A percentile compares a stretch with the other conserved stretches of the same genome.
Evolutionary conservation across 2,329 filamentous ascomycete species (phyloP).

Genomic region (Sphaerulina populicola): DNA sequence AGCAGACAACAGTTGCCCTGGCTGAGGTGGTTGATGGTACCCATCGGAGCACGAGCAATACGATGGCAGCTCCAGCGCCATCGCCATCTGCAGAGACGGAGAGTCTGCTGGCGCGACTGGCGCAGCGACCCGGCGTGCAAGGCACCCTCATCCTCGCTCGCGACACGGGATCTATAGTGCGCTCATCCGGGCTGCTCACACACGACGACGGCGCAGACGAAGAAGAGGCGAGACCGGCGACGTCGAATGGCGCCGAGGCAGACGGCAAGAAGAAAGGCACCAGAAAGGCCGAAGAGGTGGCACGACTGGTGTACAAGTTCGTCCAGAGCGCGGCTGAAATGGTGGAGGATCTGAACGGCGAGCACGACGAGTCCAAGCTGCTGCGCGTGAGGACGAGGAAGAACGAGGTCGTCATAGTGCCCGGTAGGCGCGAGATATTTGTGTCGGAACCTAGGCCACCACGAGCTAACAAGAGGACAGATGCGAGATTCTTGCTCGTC

Average conservation of each 20-base stretch:
- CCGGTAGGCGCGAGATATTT: slow-evolving; percentile 37
- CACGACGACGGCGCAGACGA: slow-evolving; percentile 46
- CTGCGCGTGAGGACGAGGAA: slow-evolving; percentile 72
- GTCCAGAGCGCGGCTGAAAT: slow-evolving; percentile 60
- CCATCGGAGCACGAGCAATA: neutral
- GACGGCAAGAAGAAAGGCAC: slow-evolving; percentile 36
- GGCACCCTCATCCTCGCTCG: slow-evolving; percentile 69
- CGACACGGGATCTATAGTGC: slow-evolving; percentile 62
- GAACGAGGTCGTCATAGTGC: slow-evolving; percentile 75
- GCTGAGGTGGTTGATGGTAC: neutral
- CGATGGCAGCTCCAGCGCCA: slow-evolving; percentile 26
- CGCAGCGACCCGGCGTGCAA: slow-evolving; percentile 70
- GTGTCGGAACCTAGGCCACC: neutral
- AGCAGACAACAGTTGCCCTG: too few relatives aligned
- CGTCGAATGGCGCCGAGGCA: slow-evolving; percentile 17
- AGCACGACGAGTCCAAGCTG: slow-evolving; percentile 72
- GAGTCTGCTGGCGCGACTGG: slow-evolving; percentile 58
- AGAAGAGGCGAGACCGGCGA: slow-evolving; percentile 32
- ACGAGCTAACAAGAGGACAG: slow-evolving; percentile 30
- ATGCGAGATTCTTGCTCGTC: slow-evolving; percentile 68
- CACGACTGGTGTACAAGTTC: slow-evolving; percentile 67
- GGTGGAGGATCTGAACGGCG: slow-evolving; percentile 63
- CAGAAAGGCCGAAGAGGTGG: slow-evolving; percentile 58
- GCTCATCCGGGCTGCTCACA: slow-evolving; percentile 61
- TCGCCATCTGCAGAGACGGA: slow-evolving; percentile 50